phyloP scores from a whole-genome alignment of 345 rosid species.

The Salix purpurea region DNA sequence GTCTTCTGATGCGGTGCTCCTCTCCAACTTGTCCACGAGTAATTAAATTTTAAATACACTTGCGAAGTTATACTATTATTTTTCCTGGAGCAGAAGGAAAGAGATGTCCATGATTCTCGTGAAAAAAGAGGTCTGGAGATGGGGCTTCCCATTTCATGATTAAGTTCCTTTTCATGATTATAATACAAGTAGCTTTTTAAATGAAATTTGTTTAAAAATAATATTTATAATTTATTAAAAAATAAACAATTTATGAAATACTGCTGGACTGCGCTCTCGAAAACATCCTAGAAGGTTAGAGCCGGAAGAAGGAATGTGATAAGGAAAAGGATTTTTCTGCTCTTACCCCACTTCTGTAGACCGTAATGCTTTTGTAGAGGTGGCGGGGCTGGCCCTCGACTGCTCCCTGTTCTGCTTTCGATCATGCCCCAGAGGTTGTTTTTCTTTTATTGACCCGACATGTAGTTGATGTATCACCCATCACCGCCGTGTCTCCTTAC shows the following conservation, averaged over 20 bases:
- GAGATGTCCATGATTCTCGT: conserved; percentile 12
- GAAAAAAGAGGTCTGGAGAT: conserved; percentile 17
- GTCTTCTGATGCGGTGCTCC: not conserved
- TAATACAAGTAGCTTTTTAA: no score
- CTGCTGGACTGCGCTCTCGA: no score
- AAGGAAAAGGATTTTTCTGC: not conserved
- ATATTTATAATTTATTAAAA: no score
- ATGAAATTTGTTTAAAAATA: no score
- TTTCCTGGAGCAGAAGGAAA: not conserved
- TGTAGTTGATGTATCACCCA: not conserved
- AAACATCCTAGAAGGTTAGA: conserved; percentile 5
- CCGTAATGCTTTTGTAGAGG: conserved; percentile 22
- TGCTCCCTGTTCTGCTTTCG: conserved; percentile 13
- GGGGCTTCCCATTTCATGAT: conserved; percentile 29
- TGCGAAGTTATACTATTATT: not conserved
- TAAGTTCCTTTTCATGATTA: conserved; percentile 9
- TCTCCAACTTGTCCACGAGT: not conserved
- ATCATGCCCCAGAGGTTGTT: conserved; percentile 9
- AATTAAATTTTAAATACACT: not conserved
- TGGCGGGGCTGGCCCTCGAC: conserved; percentile 27
- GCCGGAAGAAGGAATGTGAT: conserved; percentile 17
- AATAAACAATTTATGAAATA: no score
- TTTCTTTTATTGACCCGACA: no score
- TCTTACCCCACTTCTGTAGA: conserved; percentile 18
- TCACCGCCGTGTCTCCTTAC: not conserved